These are phyloP conservation scores for Trichoderma koningiopsis DNA, from an alignment of 2,329 filamentous ascomycete genomes.

Conservation along the genomic window DNA sequence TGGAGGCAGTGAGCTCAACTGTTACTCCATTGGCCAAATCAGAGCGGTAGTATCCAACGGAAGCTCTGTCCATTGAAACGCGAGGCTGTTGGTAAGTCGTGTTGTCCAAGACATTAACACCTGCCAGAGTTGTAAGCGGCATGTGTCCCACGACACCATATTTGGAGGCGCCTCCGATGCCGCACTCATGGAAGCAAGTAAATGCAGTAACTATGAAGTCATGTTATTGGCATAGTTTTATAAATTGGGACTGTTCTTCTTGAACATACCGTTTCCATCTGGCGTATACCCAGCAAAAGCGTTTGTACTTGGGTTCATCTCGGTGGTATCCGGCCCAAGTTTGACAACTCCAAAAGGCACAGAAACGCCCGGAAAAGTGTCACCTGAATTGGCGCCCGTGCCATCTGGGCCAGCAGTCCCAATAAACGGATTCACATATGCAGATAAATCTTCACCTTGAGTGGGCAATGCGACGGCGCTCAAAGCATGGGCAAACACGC, in stretches of 20 bases:
- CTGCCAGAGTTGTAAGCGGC: slow-evolving; percentile 46
- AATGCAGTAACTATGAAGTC: slow-evolving; percentile 45
- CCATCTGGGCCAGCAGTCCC: slow-evolving; percentile 51
- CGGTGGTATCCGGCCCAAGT: slow-evolving; percentile 45
- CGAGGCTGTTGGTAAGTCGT: slow-evolving; percentile 49
- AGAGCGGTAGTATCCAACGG: slow-evolving; percentile 58
- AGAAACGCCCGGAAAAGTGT: slow-evolving; percentile 47
- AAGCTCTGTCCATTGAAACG: slow-evolving; percentile 44
- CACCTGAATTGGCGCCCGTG: slow-evolving; percentile 47
- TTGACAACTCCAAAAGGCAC: slow-evolving; percentile 50
- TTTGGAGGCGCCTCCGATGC: slow-evolving; percentile 61
- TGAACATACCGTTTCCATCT: slow-evolving; percentile 39
- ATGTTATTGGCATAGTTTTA: neutral
- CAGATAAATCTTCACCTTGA: neutral
- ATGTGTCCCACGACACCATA: slow-evolving; percentile 58
- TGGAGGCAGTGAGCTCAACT: slow-evolving; percentile 51
- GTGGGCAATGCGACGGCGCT: neutral
- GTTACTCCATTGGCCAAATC: slow-evolving; percentile 51
- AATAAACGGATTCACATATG: slow-evolving; percentile 52
- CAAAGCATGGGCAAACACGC: neutral
- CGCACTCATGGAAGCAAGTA: slow-evolving; percentile 57
- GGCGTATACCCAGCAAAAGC: slow-evolving; percentile 43
- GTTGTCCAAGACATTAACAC: slow-evolving; percentile 51
- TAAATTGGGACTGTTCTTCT: neutral
- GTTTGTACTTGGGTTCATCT: slow-evolving; percentile 23